These are phyloP conservation scores for Trichosporon sp. DNA, from an alignment of 1,284 basidiomycete genomes.

Conservation along the genomic window DNA sequence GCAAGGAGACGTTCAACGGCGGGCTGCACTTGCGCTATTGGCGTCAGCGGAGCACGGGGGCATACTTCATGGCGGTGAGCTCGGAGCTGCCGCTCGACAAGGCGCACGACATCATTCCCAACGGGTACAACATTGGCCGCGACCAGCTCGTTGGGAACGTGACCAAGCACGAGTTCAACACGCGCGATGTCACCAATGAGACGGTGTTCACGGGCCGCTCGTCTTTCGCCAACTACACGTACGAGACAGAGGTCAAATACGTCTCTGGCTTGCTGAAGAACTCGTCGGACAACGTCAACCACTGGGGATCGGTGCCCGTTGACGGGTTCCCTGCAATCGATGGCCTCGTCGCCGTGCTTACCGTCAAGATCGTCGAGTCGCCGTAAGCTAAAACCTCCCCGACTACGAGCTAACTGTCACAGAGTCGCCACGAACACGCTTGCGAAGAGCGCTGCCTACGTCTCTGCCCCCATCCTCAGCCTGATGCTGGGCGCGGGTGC, in stretches of 20 bases:
- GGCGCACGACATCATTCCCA: constrained; percentile 64
- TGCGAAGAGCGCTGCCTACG: background rate
- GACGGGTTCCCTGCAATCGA: constrained; percentile 71
- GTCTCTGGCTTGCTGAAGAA: constrained; percentile 69
- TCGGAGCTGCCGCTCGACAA: constrained; percentile 69
- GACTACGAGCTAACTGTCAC: background rate
- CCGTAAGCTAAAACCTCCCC: background rate
- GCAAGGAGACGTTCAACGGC: constrained; percentile 80
- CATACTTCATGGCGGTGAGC: constrained; percentile 79
- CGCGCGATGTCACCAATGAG: constrained; percentile 63
- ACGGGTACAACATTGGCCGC: constrained; percentile 67
- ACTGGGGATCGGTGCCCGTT: constrained; percentile 66
- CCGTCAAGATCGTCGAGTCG: constrained; percentile 64
- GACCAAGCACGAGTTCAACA: constrained; percentile 59
- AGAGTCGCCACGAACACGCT: background rate
- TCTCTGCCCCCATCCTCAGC: background rate
- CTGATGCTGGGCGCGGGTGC: background rate
- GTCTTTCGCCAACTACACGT: constrained; percentile 63
- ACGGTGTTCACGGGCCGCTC: constrained; percentile 48
- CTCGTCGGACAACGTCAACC: constrained; percentile 75
- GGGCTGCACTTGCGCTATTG: constrained; percentile 92
- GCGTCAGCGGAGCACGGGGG: constrained; percentile 71
- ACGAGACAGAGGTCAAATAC: constrained; percentile 69
- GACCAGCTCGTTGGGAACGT: constrained; percentile 82
- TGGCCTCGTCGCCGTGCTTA: constrained; percentile 80